phyloP scores from a whole-genome alignment of 169 alveolate species.

The Cryptosporidium sp. region DNA sequence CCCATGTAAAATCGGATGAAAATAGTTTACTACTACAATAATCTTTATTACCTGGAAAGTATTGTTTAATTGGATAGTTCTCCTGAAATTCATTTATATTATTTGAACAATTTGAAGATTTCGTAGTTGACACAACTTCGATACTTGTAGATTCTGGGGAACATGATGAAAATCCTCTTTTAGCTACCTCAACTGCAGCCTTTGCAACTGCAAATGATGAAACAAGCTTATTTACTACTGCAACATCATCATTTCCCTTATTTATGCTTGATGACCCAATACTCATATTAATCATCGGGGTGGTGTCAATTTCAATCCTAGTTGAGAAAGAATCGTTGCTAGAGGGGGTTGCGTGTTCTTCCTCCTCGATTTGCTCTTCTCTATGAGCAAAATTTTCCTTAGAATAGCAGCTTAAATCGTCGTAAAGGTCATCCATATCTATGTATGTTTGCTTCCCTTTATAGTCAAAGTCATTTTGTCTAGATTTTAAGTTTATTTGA shows the following conservation, averaged over 20 bases:
- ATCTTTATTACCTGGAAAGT: slow-evolving; percentile 51
- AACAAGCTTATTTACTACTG: slow-evolving; percentile 61
- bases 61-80: slow-evolving; percentile 32
- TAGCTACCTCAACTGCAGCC: slow-evolving; percentile 67
- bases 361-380: neutral
- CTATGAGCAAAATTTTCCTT: slow-evolving; percentile 34
- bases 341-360: slow-evolving; percentile 22
- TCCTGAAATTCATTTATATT: slow-evolving; percentile 12
- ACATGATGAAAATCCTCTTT: slow-evolving; percentile 53
- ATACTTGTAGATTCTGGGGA: slow-evolving; percentile 60
- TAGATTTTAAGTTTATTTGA: slow-evolving; percentile 2
- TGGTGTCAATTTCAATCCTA: slow-evolving; percentile 40
- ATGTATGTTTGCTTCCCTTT: slow-evolving; percentile 22
- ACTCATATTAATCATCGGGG: slow-evolving; percentile 36
- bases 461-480: slow-evolving; percentile 11
- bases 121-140: slow-evolving; percentile 57
- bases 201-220: slow-evolving; percentile 69
- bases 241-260: slow-evolving; percentile 35
- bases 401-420: slow-evolving; percentile 26
- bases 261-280: neutral
- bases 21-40: neutral
- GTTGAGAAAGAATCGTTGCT: slow-evolving; percentile 23
- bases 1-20: slow-evolving; percentile 88
- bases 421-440: slow-evolving; percentile 69
- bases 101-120: slow-evolving; percentile 34